phyloP scores from a whole-genome alignment of 176 grass and related monocot species.

The Thalia dealbata region DNA sequence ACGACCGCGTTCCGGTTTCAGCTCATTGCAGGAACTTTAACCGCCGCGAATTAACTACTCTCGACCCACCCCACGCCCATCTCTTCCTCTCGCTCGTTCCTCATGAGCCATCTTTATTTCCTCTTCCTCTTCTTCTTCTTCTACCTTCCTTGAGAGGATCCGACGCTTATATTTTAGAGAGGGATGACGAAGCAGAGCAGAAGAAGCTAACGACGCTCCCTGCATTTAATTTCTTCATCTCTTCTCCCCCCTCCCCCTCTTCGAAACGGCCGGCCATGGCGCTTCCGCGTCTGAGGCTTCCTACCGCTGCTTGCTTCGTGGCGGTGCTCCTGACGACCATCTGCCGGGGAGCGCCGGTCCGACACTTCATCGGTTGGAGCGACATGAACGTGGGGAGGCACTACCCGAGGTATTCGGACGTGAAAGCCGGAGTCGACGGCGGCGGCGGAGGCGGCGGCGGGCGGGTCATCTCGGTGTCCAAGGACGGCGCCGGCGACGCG shows the following conservation, averaged over 20 bases:
- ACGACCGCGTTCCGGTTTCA: no score
- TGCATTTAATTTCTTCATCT: constrained; percentile 67
- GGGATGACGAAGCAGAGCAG: not conserved
- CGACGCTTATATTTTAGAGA: no score
- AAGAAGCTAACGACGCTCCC: constrained; percentile 21
- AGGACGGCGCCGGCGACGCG: constrained; percentile 62
- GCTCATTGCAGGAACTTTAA: no score
- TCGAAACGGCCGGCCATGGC: not conserved
- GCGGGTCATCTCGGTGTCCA: constrained; percentile 55
- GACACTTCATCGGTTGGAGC: constrained; percentile 65
- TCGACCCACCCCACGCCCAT: not conserved
- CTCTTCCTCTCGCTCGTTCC: constrained; percentile 5
- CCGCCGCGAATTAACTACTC: not conserved
- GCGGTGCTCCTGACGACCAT: not conserved
- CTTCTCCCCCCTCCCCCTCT: constrained; percentile 29
- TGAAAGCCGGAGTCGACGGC: not conserved
- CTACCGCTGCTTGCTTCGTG: not conserved
- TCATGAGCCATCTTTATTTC: constrained; percentile 44
- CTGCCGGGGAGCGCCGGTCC: not conserved
- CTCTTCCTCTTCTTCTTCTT: not conserved
- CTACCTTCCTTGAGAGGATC: not conserved
- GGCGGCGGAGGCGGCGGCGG: not conserved
- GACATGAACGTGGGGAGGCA: constrained; percentile 38
- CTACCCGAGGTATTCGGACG: not conserved
- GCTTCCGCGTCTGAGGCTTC: not conserved